Percentiles rank a stretch among this genome's conserved stretches.
These are phyloP conservation scores for Arthrinium phaeospermum DNA, from an alignment of 2,329 filamentous ascomycete genomes.

Conservation along the genomic window DNA sequence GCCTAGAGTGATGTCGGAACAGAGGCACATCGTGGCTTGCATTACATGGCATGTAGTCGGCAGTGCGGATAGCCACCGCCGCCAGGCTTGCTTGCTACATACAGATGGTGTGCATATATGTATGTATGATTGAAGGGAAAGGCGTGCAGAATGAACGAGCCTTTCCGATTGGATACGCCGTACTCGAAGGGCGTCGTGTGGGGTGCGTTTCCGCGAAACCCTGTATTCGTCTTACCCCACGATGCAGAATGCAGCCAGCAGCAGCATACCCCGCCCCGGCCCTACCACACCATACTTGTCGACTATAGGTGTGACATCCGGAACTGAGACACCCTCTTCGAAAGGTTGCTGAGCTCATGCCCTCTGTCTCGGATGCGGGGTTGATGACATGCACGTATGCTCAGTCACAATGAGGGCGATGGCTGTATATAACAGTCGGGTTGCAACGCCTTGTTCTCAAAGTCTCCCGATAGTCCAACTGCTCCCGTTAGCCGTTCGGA, in stretches of 20 bases:
- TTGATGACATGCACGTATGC: background rate
- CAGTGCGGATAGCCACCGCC: background rate
- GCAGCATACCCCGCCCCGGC: background rate
- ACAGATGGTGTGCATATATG: background rate
- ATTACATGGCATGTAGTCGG: background rate
- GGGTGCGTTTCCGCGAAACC: background rate
- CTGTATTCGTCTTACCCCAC: background rate
- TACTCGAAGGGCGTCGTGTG: background rate
- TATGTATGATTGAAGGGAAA: background rate
- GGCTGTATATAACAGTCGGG: background rate
- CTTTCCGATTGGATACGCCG: background rate
- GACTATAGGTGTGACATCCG: background rate
- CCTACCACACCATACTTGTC: background rate
- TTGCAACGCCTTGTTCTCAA: too few species aligned
- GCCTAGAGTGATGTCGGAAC: too few species aligned
- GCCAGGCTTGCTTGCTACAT: background rate
- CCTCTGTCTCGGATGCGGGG: background rate
- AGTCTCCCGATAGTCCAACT: too few species aligned
- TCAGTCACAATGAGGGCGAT: background rate
- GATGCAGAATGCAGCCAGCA: background rate
- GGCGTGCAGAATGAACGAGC: background rate
- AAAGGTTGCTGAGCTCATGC: background rate
- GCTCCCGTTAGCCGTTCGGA: too few species aligned
- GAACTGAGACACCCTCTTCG: background rate
- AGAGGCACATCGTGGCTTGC: background rate